Conservation (phyloP, 306 rosid genomes). For the Ceratonia siliqua region DNA sequence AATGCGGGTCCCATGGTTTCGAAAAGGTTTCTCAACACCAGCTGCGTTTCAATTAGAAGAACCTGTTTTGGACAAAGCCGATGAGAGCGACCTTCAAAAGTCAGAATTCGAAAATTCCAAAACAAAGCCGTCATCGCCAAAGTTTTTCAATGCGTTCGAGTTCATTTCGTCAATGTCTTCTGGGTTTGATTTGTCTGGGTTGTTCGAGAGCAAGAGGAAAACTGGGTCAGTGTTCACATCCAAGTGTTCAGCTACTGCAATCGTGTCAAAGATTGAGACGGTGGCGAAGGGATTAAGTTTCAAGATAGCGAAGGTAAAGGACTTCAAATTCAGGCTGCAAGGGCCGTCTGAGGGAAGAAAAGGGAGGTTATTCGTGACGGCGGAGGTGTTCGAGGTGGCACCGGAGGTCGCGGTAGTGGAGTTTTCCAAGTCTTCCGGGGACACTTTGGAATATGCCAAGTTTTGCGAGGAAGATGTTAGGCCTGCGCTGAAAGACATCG, state of each 20-base stretch:
- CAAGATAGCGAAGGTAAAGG: slow-evolving; percentile 50
- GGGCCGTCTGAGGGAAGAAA: slow-evolving; percentile 60
- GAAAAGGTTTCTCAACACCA: slow-evolving; percentile 42
- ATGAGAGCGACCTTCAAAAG: not conserved
- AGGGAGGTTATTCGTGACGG: slow-evolving; percentile 59
- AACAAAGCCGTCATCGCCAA: slow-evolving; percentile 43
- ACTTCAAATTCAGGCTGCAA: slow-evolving; percentile 57
- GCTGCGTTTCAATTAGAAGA: slow-evolving; percentile 31
- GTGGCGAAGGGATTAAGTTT: slow-evolving; percentile 57
- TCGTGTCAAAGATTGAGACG: slow-evolving; percentile 57
- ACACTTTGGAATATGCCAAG: slow-evolving; percentile 64
- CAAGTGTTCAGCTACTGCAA: slow-evolving; percentile 47
- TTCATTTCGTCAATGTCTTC: slow-evolving; percentile 77
- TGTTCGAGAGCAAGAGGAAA: slow-evolving; percentile 57
- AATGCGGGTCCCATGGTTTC: slow-evolving; percentile 70
- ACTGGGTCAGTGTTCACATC: slow-evolving; percentile 70
- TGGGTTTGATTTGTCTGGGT: slow-evolving; percentile 63
- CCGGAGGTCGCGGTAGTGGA: slow-evolving; percentile 78
- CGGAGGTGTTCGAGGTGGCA: slow-evolving; percentile 68
- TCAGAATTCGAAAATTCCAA: not conserved
- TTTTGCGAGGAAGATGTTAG: slow-evolving; percentile 69
- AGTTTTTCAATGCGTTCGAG: slow-evolving; percentile 73
- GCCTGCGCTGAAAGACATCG: slow-evolving; percentile 71
- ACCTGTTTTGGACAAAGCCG: slow-evolving; percentile 4
- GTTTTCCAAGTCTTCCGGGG: slow-evolving; percentile 69